phyloP scores from a whole-genome alignment of 495 filamentous ascomycete species.

The Aeminium ludgeri region DNA sequence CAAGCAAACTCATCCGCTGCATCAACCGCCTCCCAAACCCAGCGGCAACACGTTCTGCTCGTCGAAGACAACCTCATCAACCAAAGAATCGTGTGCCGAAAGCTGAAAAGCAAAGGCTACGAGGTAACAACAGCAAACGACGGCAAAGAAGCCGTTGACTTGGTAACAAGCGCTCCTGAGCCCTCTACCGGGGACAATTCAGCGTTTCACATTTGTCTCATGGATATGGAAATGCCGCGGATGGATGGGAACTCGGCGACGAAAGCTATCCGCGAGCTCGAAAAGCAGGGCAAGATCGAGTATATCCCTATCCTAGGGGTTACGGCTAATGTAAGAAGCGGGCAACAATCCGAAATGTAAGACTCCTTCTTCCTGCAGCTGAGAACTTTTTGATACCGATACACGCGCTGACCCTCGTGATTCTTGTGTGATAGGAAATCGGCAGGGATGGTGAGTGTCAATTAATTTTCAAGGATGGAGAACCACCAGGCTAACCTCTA shows the following conservation, averaged over 20 bases:
- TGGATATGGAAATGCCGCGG: constrained; percentile 26
- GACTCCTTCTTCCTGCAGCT: no score
- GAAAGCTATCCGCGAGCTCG: constrained; percentile 15
- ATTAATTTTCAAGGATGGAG: no score
- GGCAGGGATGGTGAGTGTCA: no score
- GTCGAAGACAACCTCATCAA: constrained; percentile 26
- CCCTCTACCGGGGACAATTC: not conserved
- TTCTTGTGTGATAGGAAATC: no score
- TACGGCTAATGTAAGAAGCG: constrained; percentile 21
- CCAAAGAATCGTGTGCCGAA: constrained; percentile 20
- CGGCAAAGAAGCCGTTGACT: constrained; percentile 19
- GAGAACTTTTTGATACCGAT: no score
- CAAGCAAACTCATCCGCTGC: not conserved
- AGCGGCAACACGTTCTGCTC: constrained; percentile 2
- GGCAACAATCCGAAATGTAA: constrained; percentile 19
- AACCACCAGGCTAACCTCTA: no score
- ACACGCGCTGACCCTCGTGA: no score
- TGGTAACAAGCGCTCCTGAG: no score
- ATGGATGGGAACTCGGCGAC: constrained; percentile 21
- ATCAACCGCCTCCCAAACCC: not conserved
- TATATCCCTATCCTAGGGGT: constrained; percentile 17
- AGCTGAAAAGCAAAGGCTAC: constrained; percentile 17
- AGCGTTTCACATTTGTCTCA: constrained; percentile 17
- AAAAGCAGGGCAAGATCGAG: constrained; percentile 11
- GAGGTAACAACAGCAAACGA: constrained; percentile 21